Conservation (phyloP, 257 asterid genomes). For the Solanum gandarillasii region DNA sequence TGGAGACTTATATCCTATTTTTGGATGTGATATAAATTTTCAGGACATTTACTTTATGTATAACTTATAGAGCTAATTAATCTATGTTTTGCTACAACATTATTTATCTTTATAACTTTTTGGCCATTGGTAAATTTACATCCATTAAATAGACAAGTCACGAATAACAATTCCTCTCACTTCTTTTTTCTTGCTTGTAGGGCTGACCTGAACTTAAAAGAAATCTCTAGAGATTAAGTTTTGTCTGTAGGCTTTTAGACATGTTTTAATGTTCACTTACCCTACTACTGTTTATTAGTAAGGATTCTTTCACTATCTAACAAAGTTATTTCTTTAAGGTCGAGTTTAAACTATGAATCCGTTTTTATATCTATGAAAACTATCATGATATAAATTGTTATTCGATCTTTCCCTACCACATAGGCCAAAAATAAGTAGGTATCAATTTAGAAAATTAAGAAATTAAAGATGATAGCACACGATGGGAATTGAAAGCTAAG, state of each 20-base stretch:
- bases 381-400: not conserved
- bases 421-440: not conserved
- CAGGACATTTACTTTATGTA: not conserved
- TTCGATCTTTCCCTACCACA: not conserved
- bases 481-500: not conserved
- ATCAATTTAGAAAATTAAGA: not conserved
- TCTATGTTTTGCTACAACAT: not conserved
- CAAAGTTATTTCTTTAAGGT: not conserved
- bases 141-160: not conserved
- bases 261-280: not conserved
- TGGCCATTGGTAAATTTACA: not conserved
- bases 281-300: not conserved
- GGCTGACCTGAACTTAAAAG: not conserved
- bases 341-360: not conserved
- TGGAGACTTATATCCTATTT: not conserved
- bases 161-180: not conserved
- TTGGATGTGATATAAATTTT: not conserved
- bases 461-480: not conserved
- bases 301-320: not conserved
- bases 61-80: not conserved
- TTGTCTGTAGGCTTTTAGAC: not conserved
- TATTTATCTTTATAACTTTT: not conserved
- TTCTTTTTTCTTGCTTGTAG: not conserved
- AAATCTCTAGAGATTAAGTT: not conserved
- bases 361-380: not conserved